phyloP scores from a whole-genome alignment of 2,329 filamentous ascomycete genomes.

The Nothophaeocryptopus gaeumannii region DNA sequence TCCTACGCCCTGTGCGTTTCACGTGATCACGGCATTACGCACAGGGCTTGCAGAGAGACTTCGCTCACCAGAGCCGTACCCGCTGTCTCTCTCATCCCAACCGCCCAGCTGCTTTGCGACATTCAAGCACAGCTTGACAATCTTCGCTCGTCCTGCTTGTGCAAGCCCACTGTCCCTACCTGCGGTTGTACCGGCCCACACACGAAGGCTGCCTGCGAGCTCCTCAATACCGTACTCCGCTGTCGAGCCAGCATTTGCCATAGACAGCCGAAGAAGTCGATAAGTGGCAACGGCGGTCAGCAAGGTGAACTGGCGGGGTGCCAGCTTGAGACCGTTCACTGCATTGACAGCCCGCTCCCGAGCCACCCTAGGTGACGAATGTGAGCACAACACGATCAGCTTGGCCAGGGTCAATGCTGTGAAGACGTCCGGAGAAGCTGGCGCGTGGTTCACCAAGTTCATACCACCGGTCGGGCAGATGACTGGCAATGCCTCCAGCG shows the following conservation, averaged over 20 bases:
- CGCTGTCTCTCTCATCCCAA: constrained; percentile 30
- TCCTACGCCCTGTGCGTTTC: constrained; percentile 6
- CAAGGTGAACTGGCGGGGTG: constrained; percentile 41
- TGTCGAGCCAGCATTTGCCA: constrained; percentile 31
- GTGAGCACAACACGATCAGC: constrained; percentile 48
- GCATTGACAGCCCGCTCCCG: constrained; percentile 39
- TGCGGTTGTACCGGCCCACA: constrained; percentile 48
- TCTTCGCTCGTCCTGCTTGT: constrained; percentile 36
- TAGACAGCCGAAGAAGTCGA: constrained; percentile 40
- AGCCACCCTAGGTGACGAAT: constrained; percentile 29
- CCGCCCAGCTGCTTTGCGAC: constrained; percentile 45
- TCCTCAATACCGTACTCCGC: constrained; percentile 43
- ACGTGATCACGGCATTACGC: constrained; percentile 11
- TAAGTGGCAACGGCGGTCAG: constrained; percentile 48
- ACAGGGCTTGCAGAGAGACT: constrained; percentile 21
- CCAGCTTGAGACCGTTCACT: constrained; percentile 41
- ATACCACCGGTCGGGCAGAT: constrained; percentile 31
- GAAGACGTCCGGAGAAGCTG: constrained; percentile 56
- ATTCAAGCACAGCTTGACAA: constrained; percentile 43
- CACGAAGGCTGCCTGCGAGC: constrained; percentile 42
- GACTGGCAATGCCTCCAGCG: constrained; percentile 52
- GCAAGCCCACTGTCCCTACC: constrained; percentile 42
- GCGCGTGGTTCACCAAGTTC: constrained; percentile 53
- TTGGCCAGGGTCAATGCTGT: constrained; percentile 60
- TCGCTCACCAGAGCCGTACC: constrained; percentile 24